Evolutionary conservation across 495 filamentous ascomycete genomes (phyloP), one percentile per base, ranked within the genome.

Genomic region (Podospora fimiseda): DNA sequence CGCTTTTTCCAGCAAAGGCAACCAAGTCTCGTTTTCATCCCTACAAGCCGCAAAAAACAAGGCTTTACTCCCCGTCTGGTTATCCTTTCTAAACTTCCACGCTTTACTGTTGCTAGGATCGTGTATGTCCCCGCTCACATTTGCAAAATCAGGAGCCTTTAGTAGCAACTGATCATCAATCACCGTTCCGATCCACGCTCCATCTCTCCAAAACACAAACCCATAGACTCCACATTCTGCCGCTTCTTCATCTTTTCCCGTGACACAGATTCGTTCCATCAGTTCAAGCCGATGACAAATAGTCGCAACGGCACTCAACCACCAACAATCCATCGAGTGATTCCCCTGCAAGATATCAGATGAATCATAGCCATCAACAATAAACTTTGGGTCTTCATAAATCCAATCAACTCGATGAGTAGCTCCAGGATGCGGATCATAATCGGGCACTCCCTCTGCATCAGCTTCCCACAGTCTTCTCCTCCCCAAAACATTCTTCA

Each of bases 1-100:
- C 0, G 92, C 92, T 67, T 97, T 97, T 61, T 97, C 92, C 2
- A 97, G 79, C 45, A 97, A 70, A 0, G 91, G 92, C 21, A 97
- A 73, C 92, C 92, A 97, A 0, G 90, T 97, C 71, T 97, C 92
- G 61, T 94, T 91, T 20, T 81, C 75, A 60, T 90, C 81, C 58
- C 81, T 79, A 66, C 90, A 95, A 58, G 89, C 86, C 1, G 89
- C 89, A 71, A 94, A 95, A 59, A 87, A 90, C 8, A 97, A 64
- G 0, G 90, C 86, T n/a, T 83, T 77, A 3, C 86, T 90, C 30
- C 71, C 72, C 24, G 80, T 85, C 66, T 94, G 90, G 66, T 85
- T 87, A 1, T 78, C 79, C 50, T 79, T 80, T 33, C 84, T 80
- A 48, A 91, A 92, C 56, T 88, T 86, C 9, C 77, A 59, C 15